Base-by-base conservation (phyloP, 2,329 filamentous ascomycete genomes). In the Canariomyces notabilis region DNA sequence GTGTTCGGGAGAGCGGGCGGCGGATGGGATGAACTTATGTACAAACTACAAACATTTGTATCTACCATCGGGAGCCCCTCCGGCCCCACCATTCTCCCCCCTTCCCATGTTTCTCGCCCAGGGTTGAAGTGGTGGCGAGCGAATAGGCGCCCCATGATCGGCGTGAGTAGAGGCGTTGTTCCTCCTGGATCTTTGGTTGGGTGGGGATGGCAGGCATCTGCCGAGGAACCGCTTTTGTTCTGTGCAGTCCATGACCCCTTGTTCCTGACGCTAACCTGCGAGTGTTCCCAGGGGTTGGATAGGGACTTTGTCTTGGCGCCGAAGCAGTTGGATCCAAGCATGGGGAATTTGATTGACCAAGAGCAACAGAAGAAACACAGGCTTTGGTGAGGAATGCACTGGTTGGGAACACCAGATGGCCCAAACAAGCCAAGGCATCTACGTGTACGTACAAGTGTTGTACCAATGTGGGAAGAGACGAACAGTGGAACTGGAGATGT, bases 401-500 rank as follows among this genome's bases (percentile, higher is more conserved):
- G 54, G 57, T 26, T 48, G 47, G 19, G 40, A 51, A 39, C 22
- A 43, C 22, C 45, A 42, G 23, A 48, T 29, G 15, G 37, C 33
- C 51, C 56, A 55, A 52, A 58, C 55, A 51, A 48, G 49, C 48
- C 41, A 51, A 26, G 39, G n/a, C n/a, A n/a, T n/a, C n/a, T n/a
- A n/a, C n/a, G n/a, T n/a, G n/a, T n/a, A n/a, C n/a, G n/a, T n/a
- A n/a, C n/a, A n/a, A n/a, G n/a, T n/a, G n/a, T n/a, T n/a, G n/a
- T n/a, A n/a, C n/a, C n/a, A n/a, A n/a, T n/a, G 29, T n/a, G 34
- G 44, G 21, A 14, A 40, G 45, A 35, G 23, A 19, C 48, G 37
- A 51, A 54, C 43, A 48, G 44, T 38, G 44, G 11, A 37, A 20
- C 21, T 9, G 9, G 37, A 40, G 37, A 36, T 44, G 41, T 46